These are phyloP conservation scores for Tricladium varicosporioides DNA, from an alignment of 2,329 filamentous ascomycete genomes.

Conservation along the genomic window DNA sequence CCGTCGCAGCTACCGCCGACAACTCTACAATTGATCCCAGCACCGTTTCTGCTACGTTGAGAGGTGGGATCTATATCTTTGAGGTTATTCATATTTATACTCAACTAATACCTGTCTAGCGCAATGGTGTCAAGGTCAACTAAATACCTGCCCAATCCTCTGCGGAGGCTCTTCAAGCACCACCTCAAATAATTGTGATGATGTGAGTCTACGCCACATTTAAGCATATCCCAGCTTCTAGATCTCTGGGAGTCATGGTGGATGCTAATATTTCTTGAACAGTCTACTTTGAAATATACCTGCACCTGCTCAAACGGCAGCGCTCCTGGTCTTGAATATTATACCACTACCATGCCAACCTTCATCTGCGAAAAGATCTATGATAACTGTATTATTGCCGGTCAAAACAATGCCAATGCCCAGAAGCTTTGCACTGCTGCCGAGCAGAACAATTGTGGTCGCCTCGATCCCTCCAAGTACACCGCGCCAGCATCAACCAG, in stretches of 20 bases:
- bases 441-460: slow-evolving; percentile 49
- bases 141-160: slow-evolving; percentile 57
- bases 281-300: slow-evolving; percentile 50
- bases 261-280: slow-evolving; percentile 11
- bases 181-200: slow-evolving; percentile 52
- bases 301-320: slow-evolving; percentile 58
- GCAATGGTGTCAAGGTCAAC: slow-evolving; percentile 57
- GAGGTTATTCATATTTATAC: not conserved
- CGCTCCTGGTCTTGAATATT: slow-evolving; percentile 52
- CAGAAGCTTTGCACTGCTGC: slow-evolving; percentile 45
- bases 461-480: slow-evolving; percentile 28
- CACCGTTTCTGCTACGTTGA: slow-evolving; percentile 15
- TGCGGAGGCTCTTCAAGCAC: slow-evolving; percentile 47
- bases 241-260: not conserved
- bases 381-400: slow-evolving; percentile 43
- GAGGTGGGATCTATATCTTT: slow-evolving; percentile 19
- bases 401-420: slow-evolving; percentile 44
- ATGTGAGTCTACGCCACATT: slow-evolving; percentile 44
- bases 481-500: slow-evolving; percentile 26
- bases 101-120: slow-evolving; percentile 31
- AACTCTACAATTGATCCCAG: slow-evolving; percentile 29
- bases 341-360: slow-evolving; percentile 56
- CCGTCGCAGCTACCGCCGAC: slow-evolving; percentile 21
- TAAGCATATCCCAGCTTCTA: not conserved
- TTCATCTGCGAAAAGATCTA: slow-evolving; percentile 56